Base-by-base conservation (phyloP, 257 asterid species). In the Salvia miltiorrhiza region DNA sequence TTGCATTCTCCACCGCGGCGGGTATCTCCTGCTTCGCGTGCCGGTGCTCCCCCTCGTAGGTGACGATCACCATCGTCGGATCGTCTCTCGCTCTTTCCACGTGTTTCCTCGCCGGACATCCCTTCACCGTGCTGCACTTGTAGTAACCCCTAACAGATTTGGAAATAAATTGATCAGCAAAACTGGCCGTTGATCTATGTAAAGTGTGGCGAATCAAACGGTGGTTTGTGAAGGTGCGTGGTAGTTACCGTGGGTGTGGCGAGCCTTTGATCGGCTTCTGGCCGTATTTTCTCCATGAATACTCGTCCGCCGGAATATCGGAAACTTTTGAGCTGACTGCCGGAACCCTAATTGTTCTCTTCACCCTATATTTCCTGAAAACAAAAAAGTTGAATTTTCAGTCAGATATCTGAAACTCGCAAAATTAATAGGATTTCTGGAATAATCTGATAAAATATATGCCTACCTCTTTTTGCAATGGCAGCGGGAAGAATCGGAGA, bases 201-300 rank as follows among this genome's bases (percentile, higher is more conserved):
- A 5, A 47, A n/a, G 16, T 3, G 4, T 11, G 6, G 1, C 3
- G 16, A 37, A 69, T 39, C 24, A 24, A 3, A 3, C 2, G 30
- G n/a, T 13, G 0, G 1, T 24, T 20, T 53, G 40, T 24, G 35
- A 52, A 9, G 76, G 83, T 74, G 78, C 73, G 74, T 3, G 55
- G 70, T 79, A 65, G 32, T 59, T 88, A 90, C 97, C 95, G 81
- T 76, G 97, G 97, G 82, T 77, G 84, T n/a, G 91, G 87, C 3
- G 95, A 90, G 20, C 96, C 97, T 70, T 90, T 90, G 85, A 87
- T 87, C 5, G 91, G 93, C 77, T 87, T 90, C 55, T 89, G 92
- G 13, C 96, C 96, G 71, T 89, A 89, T 57, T 90, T 87, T 52
- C 97, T 90, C 95, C 95, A 90, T 0, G 97, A 90, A 55, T 63